phyloP scores from a whole-genome alignment of 208 protist species.

The Polymyxa betae region DNA sequence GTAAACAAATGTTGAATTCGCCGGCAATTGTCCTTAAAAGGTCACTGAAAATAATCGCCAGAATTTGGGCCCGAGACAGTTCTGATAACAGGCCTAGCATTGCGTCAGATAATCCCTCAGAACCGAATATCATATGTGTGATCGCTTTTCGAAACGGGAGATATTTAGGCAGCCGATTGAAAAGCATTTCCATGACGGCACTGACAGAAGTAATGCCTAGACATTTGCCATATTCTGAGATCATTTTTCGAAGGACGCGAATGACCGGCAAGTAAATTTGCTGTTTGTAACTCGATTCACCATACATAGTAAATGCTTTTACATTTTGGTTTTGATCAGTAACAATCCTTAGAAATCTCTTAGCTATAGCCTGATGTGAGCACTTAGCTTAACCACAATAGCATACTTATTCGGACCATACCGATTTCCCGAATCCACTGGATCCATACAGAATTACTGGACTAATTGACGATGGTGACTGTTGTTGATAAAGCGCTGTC shows the following conservation, averaged over 20 bases:
- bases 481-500: not conserved
- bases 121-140: not conserved
- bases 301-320: not conserved
- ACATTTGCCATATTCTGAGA: not conserved
- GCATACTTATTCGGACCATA: not conserved
- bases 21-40: not conserved
- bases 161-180: not conserved
- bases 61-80: not conserved
- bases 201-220: not conserved
- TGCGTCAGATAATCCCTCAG: not conserved
- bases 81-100: not conserved
- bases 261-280: conserved; percentile 33
- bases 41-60: not conserved
- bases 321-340: not conserved
- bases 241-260: conserved; percentile 40
- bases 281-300: not conserved
- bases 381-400: not conserved
- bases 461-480: not conserved
- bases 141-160: not conserved
- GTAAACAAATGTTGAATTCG: not conserved
- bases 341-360: not conserved
- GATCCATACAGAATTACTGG: not conserved
- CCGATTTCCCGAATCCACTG: conserved; percentile 14
- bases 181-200: conserved; percentile 1
- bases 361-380: not conserved